Conservation (phyloP, 2,329 filamentous ascomycete genomes). For the Claviceps arundinis region DNA sequence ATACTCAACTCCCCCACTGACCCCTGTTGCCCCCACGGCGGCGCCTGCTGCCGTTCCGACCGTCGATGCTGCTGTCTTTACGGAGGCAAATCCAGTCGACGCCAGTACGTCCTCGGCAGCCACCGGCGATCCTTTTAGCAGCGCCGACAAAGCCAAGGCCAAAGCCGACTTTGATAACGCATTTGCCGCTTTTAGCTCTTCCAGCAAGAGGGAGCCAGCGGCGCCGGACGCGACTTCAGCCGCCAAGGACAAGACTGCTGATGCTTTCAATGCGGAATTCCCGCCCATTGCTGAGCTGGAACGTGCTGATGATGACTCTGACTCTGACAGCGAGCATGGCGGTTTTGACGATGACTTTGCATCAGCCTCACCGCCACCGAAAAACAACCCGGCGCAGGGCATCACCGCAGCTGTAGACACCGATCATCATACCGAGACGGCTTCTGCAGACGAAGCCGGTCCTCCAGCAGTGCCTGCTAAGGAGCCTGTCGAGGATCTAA, state of each 20-base stretch:
- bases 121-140: conserved; percentile 36
- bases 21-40: conserved; percentile 14
- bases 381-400: conserved; percentile 12
- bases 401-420: background rate
- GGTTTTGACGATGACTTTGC: conserved; percentile 93
- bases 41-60: conserved; percentile 10
- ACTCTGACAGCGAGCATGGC: conserved; percentile 62
- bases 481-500: conserved; percentile 12
- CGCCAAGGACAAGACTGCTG: conserved; percentile 26
- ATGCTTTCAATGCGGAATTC: conserved; percentile 63
- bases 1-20: conserved; percentile 12
- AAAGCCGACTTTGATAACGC: conserved; percentile 79
- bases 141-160: conserved; percentile 42
- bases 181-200: conserved; percentile 58
- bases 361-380: conserved; percentile 41
- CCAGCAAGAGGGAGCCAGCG: conserved; percentile 33
- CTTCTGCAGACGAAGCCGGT: background rate
- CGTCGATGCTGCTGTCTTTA: conserved; percentile 4
- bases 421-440: conserved; percentile 3
- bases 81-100: conserved; percentile 9
- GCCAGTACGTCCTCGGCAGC: conserved; percentile 7
- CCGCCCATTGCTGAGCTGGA: conserved; percentile 85
- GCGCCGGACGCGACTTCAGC: conserved; percentile 23
- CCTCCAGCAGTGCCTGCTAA: conserved; percentile 13
- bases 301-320: conserved; percentile 70